Base-by-base conservation (phyloP, 2,329 filamentous ascomycete species). In the Neonectria ditissima region DNA sequence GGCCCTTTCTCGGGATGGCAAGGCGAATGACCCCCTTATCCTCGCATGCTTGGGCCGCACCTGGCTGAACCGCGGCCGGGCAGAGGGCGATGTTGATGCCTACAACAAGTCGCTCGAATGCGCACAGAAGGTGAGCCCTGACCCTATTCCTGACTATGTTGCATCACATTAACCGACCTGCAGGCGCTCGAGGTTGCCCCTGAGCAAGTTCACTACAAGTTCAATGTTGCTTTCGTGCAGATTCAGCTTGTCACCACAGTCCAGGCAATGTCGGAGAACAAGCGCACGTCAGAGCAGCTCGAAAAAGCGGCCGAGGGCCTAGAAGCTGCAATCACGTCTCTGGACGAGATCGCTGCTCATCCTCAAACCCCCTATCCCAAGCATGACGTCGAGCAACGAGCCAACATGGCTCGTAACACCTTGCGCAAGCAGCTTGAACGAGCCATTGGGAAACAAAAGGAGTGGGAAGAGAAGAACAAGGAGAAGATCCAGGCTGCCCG, bases 151-250 rank as follows among this genome's bases (percentile, higher is more conserved):
- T 14, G 37, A 20, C 22, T 9, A n/a, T 18, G 26, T 37, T 7
- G 10, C 48, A 22, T 26, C 16, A 51, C 55, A 62, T 64, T 74
- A 50, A 74, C 48, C 11, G 8, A 51, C n/a, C 20, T 53, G 7
- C 32, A 91, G 87, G 93, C 95, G 26, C 87, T 97, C 18, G 87
- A 89, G 59, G 87, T 92, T 58, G 89, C 92, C 1, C 92, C 94
- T 0, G 92, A 96, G 5, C 93, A 97, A 73, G 86, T 94, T 30
- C 93, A 97, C 79, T 93, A 96, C 78, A 93, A 96, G 77, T 99
- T 99, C 86, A 99, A 99, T 74, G 92, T 99, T 28, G 96, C 96
- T 1, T 99, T 97, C 75, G 93, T 98, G 28, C 96, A 98, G 76
- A 97, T 97, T 66, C 94, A 97, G 77, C 89, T 98, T 58, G 95